Evolutionary conservation across 352 stramenopile genomes (phyloP).

Genomic region (Pythium dissotocum): DNA sequence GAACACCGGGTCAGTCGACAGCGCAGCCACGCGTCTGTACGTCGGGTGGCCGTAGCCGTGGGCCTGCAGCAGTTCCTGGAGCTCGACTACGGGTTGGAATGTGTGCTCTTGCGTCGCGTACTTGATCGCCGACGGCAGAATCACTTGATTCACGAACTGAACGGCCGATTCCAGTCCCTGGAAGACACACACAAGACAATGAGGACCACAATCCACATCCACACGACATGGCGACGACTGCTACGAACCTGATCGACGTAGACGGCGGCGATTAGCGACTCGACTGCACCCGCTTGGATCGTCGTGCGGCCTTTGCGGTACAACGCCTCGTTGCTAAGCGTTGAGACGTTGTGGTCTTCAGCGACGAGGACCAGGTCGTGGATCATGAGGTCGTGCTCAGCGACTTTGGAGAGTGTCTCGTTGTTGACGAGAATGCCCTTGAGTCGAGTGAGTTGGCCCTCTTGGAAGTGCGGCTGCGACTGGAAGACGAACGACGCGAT

Average conservation of each 20-base stretch:
- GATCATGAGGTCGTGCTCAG: conserved; percentile 55
- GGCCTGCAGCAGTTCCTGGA: conserved; percentile 70
- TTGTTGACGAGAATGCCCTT: conserved; percentile 82
- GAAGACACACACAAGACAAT: background rate
- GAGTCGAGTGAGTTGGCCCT: conserved; percentile 73
- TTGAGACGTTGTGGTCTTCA: conserved; percentile 35
- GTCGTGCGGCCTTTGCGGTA: conserved; percentile 63
- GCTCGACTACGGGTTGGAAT: conserved; percentile 59
- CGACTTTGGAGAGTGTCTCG: conserved; percentile 63
- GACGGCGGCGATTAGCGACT: conserved; percentile 76
- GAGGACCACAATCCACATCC: background rate
- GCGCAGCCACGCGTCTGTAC: conserved; percentile 68
- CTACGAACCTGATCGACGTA: conserved; percentile 66
- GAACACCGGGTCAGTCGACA: conserved; percentile 44
- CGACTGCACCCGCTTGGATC: conserved; percentile 72
- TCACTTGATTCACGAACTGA: conserved; percentile 60
- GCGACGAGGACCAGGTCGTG: conserved; percentile 65
- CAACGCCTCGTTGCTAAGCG: conserved; percentile 26
- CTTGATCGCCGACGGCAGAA: conserved; percentile 57
- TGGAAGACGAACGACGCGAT: conserved; percentile 76
- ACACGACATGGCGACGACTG: background rate
- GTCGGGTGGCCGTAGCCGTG: conserved; percentile 62
- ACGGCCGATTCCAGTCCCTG: conserved; percentile 67
- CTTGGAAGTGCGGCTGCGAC: conserved; percentile 59
- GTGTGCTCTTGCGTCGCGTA: conserved; percentile 53